A percentile compares a stretch with the other conserved stretches of the same genome.
Evolutionary conservation across 768 basidiomycete species (phyloP).

Genomic region (Strobilomyces dryophilus): DNA sequence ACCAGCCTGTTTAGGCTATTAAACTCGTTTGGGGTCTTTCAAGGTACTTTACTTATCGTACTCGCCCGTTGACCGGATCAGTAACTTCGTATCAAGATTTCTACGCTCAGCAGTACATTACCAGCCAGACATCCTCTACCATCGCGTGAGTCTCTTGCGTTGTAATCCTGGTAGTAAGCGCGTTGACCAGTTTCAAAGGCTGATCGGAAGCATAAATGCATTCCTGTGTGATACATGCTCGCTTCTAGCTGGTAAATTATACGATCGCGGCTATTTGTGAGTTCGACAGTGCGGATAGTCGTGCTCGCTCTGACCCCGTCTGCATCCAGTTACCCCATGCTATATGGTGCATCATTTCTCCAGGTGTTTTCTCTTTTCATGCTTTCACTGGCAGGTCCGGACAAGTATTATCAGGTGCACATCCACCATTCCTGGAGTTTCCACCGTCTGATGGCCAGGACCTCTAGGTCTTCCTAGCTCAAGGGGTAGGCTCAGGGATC

Average conservation of each 20-base stretch:
- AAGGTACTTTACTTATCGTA: slow-evolving; percentile 25
- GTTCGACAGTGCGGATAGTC: slow-evolving; percentile 4
- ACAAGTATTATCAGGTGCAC: slow-evolving; percentile 41
- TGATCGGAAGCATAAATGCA: slow-evolving; percentile 49
- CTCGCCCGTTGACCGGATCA: not conserved
- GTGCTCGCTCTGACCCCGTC: not conserved
- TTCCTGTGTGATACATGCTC: slow-evolving; percentile 43
- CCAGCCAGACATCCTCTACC: slow-evolving; percentile 33
- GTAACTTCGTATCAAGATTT: slow-evolving; percentile 29
- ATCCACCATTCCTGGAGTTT: not conserved
- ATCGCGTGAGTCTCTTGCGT: slow-evolving; percentile 32
- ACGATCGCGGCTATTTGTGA: slow-evolving; percentile 53
- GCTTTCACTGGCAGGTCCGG: slow-evolving; percentile 42
- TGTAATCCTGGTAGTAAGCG: no score
- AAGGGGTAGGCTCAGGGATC: slow-evolving; percentile 47
- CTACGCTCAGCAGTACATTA: slow-evolving; percentile 36
- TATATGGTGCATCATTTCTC: slow-evolving; percentile 27
- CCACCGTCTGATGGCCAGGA: not conserved
- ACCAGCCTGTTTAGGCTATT: not conserved
- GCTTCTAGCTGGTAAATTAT: slow-evolving; percentile 42
- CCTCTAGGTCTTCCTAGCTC: slow-evolving; percentile 45
- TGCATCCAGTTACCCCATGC: slow-evolving; percentile 18
- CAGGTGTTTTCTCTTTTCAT: slow-evolving; percentile 37
- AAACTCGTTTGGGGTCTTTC: slow-evolving; percentile 42
- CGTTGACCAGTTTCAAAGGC: slow-evolving; percentile 21